phyloP scores from a whole-genome alignment of 495 filamentous ascomycete genomes.

The Aspergillus indologenus region DNA sequence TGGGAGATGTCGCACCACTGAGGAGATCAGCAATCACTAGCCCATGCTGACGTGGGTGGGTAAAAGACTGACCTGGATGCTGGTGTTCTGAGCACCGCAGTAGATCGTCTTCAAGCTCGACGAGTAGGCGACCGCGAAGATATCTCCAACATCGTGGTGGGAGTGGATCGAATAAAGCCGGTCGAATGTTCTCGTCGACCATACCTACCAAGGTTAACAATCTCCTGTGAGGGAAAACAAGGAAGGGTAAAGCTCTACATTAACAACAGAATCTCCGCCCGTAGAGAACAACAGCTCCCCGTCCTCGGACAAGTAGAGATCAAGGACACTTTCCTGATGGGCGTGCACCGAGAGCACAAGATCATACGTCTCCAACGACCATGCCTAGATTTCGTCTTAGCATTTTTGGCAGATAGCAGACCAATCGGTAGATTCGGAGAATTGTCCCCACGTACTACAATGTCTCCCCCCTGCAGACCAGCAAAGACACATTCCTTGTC shows the following conservation, averaged over 20 bases:
- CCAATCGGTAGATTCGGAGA: conserved; percentile 3
- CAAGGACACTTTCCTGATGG: conserved; percentile 86
- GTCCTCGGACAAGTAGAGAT: conserved; percentile 74
- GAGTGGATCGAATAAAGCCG: conserved; percentile 89
- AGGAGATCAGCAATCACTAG: conserved; percentile 7
- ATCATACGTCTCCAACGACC: conserved; percentile 84
- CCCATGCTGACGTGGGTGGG: neutral
- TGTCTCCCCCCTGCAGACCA: conserved; percentile 88
- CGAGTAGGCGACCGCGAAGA: conserved; percentile 90
- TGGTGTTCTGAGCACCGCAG: conserved; percentile 91
- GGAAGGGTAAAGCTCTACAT: conserved; percentile 51
- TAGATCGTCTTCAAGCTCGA: conserved; percentile 74
- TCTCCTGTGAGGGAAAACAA: no score
- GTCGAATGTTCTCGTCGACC: conserved; percentile 57
- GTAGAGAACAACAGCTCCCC: conserved; percentile 80
- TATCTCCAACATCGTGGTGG: conserved; percentile 90
- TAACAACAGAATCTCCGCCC: conserved; percentile 89
- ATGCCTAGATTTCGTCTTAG: conserved; percentile 51
- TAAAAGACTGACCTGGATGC: conserved; percentile 61
- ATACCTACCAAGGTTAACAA: conserved; percentile 50
- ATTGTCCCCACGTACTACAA: conserved; percentile 54
- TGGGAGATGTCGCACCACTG: conserved; percentile 63
- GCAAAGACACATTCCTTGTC: conserved; percentile 58
- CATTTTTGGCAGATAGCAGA: no score
- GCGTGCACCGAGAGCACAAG: conserved; percentile 71